phyloP scores from a whole-genome alignment of 805 yeast species.

The Peterozyma xylosa region DNA sequence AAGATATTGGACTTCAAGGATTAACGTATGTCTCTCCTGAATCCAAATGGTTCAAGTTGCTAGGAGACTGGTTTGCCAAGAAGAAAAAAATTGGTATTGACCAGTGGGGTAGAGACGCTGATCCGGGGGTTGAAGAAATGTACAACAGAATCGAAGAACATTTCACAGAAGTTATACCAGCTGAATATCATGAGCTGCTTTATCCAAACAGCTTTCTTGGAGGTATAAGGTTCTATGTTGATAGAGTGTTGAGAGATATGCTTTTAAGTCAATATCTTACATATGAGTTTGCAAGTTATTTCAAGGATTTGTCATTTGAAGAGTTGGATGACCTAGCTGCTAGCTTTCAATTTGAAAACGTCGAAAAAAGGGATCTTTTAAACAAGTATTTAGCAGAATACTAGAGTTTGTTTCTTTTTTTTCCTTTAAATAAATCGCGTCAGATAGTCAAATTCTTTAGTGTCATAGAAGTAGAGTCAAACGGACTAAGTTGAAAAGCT shows the following conservation, averaged over 20 bases:
- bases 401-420: too few relatives aligned
- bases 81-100: slow-evolving; percentile 39
- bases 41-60: slow-evolving; percentile 32
- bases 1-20: slow-evolving; percentile 47
- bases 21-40: slow-evolving; percentile 36
- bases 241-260: slow-evolving; percentile 33
- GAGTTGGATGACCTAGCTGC: slow-evolving; percentile 45
- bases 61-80: slow-evolving; percentile 33
- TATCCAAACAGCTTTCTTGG: slow-evolving; percentile 32
- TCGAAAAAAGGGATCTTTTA: slow-evolving; percentile 31
- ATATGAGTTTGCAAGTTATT: slow-evolving; percentile 38
- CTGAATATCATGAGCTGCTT: slow-evolving; percentile 27
- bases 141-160: slow-evolving; percentile 29
- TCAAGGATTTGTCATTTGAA: slow-evolving; percentile 31
- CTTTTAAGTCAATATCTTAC: slow-evolving; percentile 34
- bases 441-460: too few relatives aligned
- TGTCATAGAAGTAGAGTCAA: too few relatives aligned
- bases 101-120: slow-evolving; percentile 42
- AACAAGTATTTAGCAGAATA: slow-evolving; percentile 15
- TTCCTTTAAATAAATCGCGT: too few relatives aligned
- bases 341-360: slow-evolving; percentile 39
- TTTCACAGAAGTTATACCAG: slow-evolving; percentile 30
- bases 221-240: slow-evolving; percentile 26
- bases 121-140: slow-evolving; percentile 27
- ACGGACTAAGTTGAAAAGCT: too few relatives aligned